Evolutionary conservation across 2,329 filamentous ascomycete genomes (phyloP).

Genomic region (Penicillium polonicum): DNA sequence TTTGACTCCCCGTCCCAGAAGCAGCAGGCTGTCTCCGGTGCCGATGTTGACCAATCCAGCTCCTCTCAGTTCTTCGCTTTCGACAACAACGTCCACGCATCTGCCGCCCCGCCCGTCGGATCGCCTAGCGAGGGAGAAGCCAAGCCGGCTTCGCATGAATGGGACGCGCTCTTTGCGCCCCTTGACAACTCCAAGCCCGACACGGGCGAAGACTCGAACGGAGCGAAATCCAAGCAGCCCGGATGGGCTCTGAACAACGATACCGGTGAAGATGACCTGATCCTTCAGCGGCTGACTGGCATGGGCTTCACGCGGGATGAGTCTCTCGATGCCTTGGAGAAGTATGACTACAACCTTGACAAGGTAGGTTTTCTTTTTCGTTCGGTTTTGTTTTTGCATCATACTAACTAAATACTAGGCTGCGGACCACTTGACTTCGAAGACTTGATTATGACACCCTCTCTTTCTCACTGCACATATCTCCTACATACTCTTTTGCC

Average conservation of each 20-base stretch:
- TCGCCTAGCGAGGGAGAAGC: constrained; percentile 41
- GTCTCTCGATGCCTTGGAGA: constrained; percentile 78
- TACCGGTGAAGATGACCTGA: constrained; percentile 84
- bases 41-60: constrained; percentile 20
- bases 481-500: constrained; percentile 19
- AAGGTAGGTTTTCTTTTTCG: constrained; percentile 62
- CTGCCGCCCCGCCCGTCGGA: constrained; percentile 42
- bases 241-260: constrained; percentile 71
- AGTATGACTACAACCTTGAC: constrained; percentile 94
- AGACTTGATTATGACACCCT: constrained; percentile 30
- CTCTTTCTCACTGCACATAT: constrained; percentile 23
- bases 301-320: constrained; percentile 82
- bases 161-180: constrained; percentile 90
- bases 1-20: constrained; percentile 44
- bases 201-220: constrained; percentile 19
- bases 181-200: constrained; percentile 56
- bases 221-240: constrained; percentile 36
- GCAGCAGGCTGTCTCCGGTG: constrained; percentile 26
- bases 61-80: constrained; percentile 44
- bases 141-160: constrained; percentile 65
- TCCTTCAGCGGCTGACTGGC: constrained; percentile 80
- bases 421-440: constrained; percentile 44
- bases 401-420: constrained; percentile 30
- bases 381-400: background rate
- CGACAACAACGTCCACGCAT: constrained; percentile 30